Evolutionary conservation across 495 filamentous ascomycete genomes (phyloP).

Genomic region (Friedmanniomyces simplex): DNA sequence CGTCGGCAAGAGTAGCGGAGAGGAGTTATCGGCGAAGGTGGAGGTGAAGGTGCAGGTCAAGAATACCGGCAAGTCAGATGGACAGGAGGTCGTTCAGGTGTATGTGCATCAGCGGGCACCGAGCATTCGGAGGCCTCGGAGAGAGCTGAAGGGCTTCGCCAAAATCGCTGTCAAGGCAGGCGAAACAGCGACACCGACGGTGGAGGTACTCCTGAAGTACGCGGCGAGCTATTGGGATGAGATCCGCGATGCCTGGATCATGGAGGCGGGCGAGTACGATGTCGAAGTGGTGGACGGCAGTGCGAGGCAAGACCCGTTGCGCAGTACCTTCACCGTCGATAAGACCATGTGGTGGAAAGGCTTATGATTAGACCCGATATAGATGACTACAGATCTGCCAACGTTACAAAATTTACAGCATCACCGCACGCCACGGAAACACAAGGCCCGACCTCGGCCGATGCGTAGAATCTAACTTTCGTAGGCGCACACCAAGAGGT

Average conservation of each 20-base stretch:
- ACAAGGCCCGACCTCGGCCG: too few species aligned
- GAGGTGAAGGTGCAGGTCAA: constrained; percentile 48
- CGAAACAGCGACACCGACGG: constrained; percentile 44
- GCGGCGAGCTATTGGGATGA: constrained; percentile 77
- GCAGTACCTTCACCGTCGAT: background rate
- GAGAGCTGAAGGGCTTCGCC: constrained; percentile 56
- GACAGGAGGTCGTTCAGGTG: constrained; percentile 58
- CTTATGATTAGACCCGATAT: too few species aligned
- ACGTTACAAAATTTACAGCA: too few species aligned
- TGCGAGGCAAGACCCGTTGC: constrained; percentile 34
- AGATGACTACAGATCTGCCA: too few species aligned
- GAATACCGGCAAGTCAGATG: constrained; percentile 45
- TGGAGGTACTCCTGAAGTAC: constrained; percentile 56
- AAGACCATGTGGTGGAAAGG: constrained; percentile 15
- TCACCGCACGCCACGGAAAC: too few species aligned
- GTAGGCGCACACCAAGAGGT: too few species aligned
- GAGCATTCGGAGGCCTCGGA: constrained; percentile 52
- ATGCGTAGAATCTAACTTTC: too few species aligned
- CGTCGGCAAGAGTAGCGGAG: constrained; percentile 19
- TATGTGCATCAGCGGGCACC: constrained; percentile 51
- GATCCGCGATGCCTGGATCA: constrained; percentile 57
- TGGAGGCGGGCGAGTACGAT: constrained; percentile 63
- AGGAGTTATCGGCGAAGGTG: constrained; percentile 32
- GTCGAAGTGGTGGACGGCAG: constrained; percentile 41
- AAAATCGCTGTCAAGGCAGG: constrained; percentile 54